Evolutionary conservation across 495 filamentous ascomycete genomes (phyloP), one percentile per base, ranked within the genome.

Genomic region (Pseudoneurospora amorphoporcata): DNA sequence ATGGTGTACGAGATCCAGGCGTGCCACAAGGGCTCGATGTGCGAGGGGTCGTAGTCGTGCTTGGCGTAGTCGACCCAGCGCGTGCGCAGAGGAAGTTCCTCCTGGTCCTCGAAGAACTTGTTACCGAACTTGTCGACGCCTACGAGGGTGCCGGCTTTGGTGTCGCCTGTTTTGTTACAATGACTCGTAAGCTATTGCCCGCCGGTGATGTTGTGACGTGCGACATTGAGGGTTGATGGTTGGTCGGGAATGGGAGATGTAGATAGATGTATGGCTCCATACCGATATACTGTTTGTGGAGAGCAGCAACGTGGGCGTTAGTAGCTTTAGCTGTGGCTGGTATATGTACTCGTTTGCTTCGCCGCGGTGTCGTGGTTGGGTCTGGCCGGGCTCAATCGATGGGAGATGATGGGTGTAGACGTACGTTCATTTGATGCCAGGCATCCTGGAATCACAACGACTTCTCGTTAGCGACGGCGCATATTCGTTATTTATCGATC

Each of bases 21-120:
- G 82, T 98, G 95, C 94, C 95, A 99, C 84, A 94, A 92, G 23
- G 96, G 96, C 83, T 99, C 96, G 79, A 98, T 91, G 61, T 98
- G 94, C 72, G 88, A 94, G 87, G 95, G 84, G 76, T 97, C 92
- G 78, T 85, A 95, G 86, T 97, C 93, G 73, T 91, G 84, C 77
- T 91, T 86, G 84, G 92, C 94, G 87, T 94, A 98, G 83, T 98
- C 95, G 68, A 99, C 92, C 95, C 96, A 98, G 87, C 96, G 89
- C 77, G 95, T 98, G 72, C 96, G 91, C 77, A 98, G 88, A 69
- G 96, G 96, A 68, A 99, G 86, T 82, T 99, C 95, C 80, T 99
- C 94, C 74, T 89, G 82, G 85, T 99, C 97, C 87, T 98, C 96
- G 84, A 87, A 99, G 87, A 87, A 99, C 82, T 96, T 98, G 88